phyloP scores from a whole-genome alignment of 2,329 filamentous ascomycete species.

The Clonostachys chloroleuca region DNA sequence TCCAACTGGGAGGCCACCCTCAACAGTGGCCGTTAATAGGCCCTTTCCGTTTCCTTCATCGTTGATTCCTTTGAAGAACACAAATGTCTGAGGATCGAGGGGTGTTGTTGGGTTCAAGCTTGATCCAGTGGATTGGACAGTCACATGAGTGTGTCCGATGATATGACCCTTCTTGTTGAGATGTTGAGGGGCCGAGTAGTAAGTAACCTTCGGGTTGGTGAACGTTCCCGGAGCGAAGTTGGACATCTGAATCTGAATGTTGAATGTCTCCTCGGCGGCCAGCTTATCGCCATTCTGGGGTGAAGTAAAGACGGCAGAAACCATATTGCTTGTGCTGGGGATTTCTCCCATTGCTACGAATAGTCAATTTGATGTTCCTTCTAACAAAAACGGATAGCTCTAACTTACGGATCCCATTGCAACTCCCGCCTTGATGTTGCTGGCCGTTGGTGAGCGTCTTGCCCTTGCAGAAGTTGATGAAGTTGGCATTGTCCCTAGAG shows the following conservation, averaged over 20 bases:
- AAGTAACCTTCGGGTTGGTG: slow-evolving; percentile 55
- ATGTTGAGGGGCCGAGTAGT: slow-evolving; percentile 56
- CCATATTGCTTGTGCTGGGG: slow-evolving; percentile 49
- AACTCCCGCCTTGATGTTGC: slow-evolving; percentile 54
- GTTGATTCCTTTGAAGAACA: slow-evolving; percentile 66
- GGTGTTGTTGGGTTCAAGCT: slow-evolving; percentile 44
- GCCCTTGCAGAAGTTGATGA: slow-evolving; percentile 58
- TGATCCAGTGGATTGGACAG: slow-evolving; percentile 50
- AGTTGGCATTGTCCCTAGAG: slow-evolving; percentile 50
- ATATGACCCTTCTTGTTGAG: slow-evolving; percentile 42
- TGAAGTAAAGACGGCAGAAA: slow-evolving; percentile 48
- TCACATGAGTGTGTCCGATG: slow-evolving; percentile 57
- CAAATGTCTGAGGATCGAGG: slow-evolving; percentile 48
- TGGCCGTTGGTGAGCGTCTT: slow-evolving; percentile 55
- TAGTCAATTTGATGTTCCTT: not conserved
- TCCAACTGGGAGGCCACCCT: slow-evolving; percentile 54
- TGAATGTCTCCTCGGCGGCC: slow-evolving; percentile 40
- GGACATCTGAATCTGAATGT: slow-evolving; percentile 43
- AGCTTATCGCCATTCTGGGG: slow-evolving; percentile 48
- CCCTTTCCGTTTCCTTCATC: slow-evolving; percentile 53
- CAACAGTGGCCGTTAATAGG: slow-evolving; percentile 45
- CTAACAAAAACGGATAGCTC: not conserved
- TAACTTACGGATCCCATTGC: slow-evolving; percentile 57
- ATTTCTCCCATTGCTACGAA: slow-evolving; percentile 54
- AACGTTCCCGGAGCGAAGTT: slow-evolving; percentile 56